These are phyloP conservation scores for Pouteria glomerata DNA, from an alignment of 148 eudicot genomes.

Conservation along the genomic window DNA sequence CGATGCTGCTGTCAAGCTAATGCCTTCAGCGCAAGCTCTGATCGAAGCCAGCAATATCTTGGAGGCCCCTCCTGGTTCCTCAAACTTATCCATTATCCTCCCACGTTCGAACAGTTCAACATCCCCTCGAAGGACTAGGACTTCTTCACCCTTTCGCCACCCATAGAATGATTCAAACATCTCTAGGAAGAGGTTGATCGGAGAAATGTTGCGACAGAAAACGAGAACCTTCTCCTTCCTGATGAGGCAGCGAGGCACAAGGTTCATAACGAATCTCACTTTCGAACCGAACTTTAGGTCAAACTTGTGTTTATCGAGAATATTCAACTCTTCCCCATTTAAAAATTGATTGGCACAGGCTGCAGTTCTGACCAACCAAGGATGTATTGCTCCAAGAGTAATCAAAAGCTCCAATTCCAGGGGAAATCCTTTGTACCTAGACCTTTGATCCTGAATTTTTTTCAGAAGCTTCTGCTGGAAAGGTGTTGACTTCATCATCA, in stretches of 20 bases:
- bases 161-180: slow-evolving; percentile 62
- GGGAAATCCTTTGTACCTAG: slow-evolving; percentile 68
- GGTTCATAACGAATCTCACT: slow-evolving; percentile 75
- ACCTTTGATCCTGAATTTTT: slow-evolving; percentile 63
- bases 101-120: slow-evolving; percentile 93
- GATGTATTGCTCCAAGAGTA: slow-evolving; percentile 89
- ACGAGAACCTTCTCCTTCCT: slow-evolving; percentile 79
- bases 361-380: slow-evolving; percentile 78
- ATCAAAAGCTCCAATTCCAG: slow-evolving; percentile 84
- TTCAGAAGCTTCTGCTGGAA: slow-evolving; percentile 65
- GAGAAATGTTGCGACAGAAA: slow-evolving; percentile 95
- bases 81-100: slow-evolving; percentile 83
- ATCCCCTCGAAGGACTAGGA: slow-evolving; percentile 81
- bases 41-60: slow-evolving; percentile 89
- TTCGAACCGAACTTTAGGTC: slow-evolving; percentile 85
- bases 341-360: slow-evolving; percentile 71
- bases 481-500: slow-evolving; percentile 89
- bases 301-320: slow-evolving; percentile 59
- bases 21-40: slow-evolving; percentile 88
- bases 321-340: slow-evolving; percentile 43
- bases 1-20: slow-evolving; percentile 95
- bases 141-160: slow-evolving; percentile 85
- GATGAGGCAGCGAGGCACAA: slow-evolving; percentile 67
- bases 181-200: slow-evolving; percentile 70
- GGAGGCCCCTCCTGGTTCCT: slow-evolving; percentile 80